Conservation (phyloP, 371 early-diverging fungal genomes). For the Entomophthora muscae region DNA sequence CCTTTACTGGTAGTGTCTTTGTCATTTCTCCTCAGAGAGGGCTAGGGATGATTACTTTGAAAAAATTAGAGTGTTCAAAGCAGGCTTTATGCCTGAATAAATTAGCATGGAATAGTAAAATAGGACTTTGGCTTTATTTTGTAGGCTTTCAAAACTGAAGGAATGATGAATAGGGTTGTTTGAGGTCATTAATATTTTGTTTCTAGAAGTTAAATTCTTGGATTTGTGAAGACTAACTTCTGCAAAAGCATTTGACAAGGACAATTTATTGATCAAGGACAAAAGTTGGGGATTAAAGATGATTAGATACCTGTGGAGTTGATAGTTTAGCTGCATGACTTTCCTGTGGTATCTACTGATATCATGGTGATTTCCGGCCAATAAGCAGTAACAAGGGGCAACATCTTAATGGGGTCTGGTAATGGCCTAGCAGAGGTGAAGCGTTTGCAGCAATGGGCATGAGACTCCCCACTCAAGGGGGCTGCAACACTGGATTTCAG, state of each 20-base stretch:
- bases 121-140: constrained; percentile 28
- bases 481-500: too few relatives aligned
- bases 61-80: constrained; percentile 40
- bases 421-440: too few relatives aligned
- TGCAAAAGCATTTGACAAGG: constrained; percentile 16
- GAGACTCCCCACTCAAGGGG: too few relatives aligned
- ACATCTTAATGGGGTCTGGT: too few relatives aligned
- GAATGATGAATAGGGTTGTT: constrained; percentile 39
- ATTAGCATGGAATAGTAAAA: constrained; percentile 39
- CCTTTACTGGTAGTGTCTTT: too few relatives aligned
- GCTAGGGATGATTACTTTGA: constrained; percentile 31
- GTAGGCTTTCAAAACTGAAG: constrained; percentile 27
- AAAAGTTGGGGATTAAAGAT: constrained; percentile 55
- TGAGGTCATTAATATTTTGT: constrained; percentile 40
- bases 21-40: too few relatives aligned
- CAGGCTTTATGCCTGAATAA: constrained; percentile 27
- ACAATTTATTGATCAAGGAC: constrained; percentile 44
- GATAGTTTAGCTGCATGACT: too few relatives aligned
- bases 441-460: too few relatives aligned
- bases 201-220: constrained; percentile 44
- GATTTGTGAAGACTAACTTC: constrained; percentile 38
- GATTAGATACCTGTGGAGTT: constrained; percentile 63
- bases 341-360: too few relatives aligned
- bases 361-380: too few relatives aligned
- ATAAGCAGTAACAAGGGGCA: too few relatives aligned